phyloP scores from a whole-genome alignment of 2,329 filamentous ascomycete genomes.

The Daldinia sp. region DNA sequence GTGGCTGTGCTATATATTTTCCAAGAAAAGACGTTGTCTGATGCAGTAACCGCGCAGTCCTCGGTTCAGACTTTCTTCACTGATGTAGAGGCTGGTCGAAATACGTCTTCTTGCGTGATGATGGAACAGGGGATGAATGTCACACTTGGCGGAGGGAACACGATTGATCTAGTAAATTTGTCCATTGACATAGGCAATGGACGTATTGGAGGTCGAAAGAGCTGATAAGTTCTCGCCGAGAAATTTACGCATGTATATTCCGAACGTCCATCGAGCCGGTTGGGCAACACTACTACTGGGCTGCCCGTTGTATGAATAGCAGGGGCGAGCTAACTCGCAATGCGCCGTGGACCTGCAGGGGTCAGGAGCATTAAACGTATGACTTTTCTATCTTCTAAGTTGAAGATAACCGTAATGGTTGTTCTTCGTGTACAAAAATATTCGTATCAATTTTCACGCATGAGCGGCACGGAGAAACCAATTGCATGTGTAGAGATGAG shows the following conservation, averaged over 20 bases:
- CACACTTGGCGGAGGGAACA: slow-evolving; percentile 54
- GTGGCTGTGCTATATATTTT: slow-evolving; percentile 69
- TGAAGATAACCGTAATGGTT: slow-evolving; percentile 10
- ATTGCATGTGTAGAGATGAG: slow-evolving; percentile 33
- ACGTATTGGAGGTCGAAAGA: slow-evolving; percentile 33
- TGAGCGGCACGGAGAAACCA: slow-evolving; percentile 22
- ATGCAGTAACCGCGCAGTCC: slow-evolving; percentile 63
- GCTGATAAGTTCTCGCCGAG: slow-evolving; percentile 18
- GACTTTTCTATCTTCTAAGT: slow-evolving; percentile 16
- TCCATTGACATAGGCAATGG: slow-evolving; percentile 50
- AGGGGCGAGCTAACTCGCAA: slow-evolving; percentile 25
- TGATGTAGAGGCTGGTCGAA: slow-evolving; percentile 39
- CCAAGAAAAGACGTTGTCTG: slow-evolving; percentile 60
- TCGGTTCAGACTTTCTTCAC: slow-evolving; percentile 64
- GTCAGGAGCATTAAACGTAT: slow-evolving; percentile 17
- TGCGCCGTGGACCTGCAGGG: slow-evolving; percentile 4
- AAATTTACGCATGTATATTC: background rate
- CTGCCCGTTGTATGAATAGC: slow-evolving; percentile 6
- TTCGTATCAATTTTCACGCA: slow-evolving; percentile 27
- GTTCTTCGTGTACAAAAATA: slow-evolving; percentile 32
- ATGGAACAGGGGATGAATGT: slow-evolving; percentile 52
- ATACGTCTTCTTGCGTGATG: slow-evolving; percentile 40
- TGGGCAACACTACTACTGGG: background rate
- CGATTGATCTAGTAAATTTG: slow-evolving; percentile 60
- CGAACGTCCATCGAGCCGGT: background rate